These are phyloP conservation scores for Colletotrichum spinosum DNA, from an alignment of 2,329 filamentous ascomycete species.

Conservation along the genomic window DNA sequence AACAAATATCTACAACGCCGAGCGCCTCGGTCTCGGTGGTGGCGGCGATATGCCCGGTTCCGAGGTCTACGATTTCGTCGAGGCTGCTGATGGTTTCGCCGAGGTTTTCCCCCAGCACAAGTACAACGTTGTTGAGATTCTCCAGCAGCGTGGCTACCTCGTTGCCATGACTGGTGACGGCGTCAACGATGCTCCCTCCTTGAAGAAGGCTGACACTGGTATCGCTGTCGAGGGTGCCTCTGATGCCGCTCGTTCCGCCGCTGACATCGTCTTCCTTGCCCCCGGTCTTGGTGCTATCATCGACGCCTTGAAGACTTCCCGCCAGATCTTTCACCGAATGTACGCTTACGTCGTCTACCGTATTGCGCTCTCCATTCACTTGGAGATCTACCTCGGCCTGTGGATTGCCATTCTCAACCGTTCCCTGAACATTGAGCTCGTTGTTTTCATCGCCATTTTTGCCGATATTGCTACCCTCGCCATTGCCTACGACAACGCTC, in stretches of 20 bases:
- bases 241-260: constrained; percentile 89
- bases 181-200: constrained; percentile 92
- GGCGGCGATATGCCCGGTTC: constrained; percentile 94
- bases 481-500: constrained; percentile 91
- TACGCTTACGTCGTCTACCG: constrained; percentile 96
- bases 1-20: constrained; percentile 94
- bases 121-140: constrained; percentile 92
- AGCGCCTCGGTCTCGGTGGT: constrained; percentile 89
- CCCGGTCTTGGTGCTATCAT: constrained; percentile 93
- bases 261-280: constrained; percentile 94
- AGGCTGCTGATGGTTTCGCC: constrained; percentile 94
- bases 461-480: constrained; percentile 92
- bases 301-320: constrained; percentile 90
- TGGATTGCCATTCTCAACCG: constrained; percentile 92
- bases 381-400: constrained; percentile 91
- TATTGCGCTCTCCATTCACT: constrained; percentile 90
- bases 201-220: constrained; percentile 97
- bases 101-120: constrained; percentile 97
- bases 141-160: constrained; percentile 92
- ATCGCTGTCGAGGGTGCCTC: constrained; percentile 94
- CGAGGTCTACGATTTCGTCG: constrained; percentile 94
- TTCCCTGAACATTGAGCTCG: constrained; percentile 85
- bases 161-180: constrained; percentile 97
- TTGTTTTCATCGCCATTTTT: constrained; percentile 96
- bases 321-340: constrained; percentile 97